Evolutionary conservation across 1,284 basidiomycete genomes (phyloP).

Genomic region (Ustilago cynodontis): DNA sequence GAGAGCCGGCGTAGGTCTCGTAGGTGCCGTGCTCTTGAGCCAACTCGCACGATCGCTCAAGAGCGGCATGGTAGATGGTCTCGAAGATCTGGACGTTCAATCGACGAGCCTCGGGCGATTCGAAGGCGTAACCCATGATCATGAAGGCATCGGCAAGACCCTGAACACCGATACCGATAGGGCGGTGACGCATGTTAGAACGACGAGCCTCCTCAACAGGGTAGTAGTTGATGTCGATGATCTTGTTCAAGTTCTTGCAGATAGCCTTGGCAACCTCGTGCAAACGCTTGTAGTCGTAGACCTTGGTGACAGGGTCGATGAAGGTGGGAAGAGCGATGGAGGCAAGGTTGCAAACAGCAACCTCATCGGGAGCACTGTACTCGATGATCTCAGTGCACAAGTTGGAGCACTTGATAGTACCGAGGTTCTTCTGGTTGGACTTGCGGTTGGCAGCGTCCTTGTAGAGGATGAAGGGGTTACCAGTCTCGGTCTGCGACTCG

Average conservation of each 20-base stretch:
- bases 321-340: constrained; percentile 88
- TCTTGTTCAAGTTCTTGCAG: constrained; percentile 84
- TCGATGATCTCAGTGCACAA: constrained; percentile 99
- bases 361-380: constrained; percentile 97
- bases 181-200: constrained; percentile 97
- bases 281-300: constrained; percentile 89
- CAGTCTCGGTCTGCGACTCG: constrained; percentile 97
- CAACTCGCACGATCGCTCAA: constrained; percentile 92
- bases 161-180: constrained; percentile 97
- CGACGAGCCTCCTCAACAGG: constrained; percentile 89
- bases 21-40: constrained; percentile 87
- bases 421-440: constrained; percentile 94
- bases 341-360: constrained; percentile 98
- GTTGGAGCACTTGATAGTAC: constrained; percentile 99
- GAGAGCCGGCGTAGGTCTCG: constrained; percentile 91
- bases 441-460: constrained; percentile 76
- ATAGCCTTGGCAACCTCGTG: constrained; percentile 87
- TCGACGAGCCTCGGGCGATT: constrained; percentile 85
- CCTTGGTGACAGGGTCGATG: constrained; percentile 66
- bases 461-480: constrained; percentile 98
- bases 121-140: constrained; percentile 95
- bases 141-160: constrained; percentile 99
- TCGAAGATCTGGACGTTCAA: constrained; percentile 98
- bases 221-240: constrained; percentile 94
- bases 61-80: constrained; percentile 96